Evolutionary conservation across 129 eudicot species (phyloP).

Genomic region (Daucus carota): DH1_v3.0 NC_030388.2:22819001-22819500

Average conservation of each 20-base stretch:
- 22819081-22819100: neutral
- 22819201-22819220: conserved; percentile 91
- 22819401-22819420: neutral
- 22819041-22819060: neutral
- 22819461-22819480: neutral
- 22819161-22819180: conserved; percentile 7
- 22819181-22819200: conserved; percentile 98
- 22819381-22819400: no score
- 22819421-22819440: neutral
- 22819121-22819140: neutral
- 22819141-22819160: neutral
- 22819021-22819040: neutral
- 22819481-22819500: neutral
- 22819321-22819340: neutral
- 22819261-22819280: conserved; percentile 31
- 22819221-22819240: conserved; percentile 91
- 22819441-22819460: neutral
- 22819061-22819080: neutral
- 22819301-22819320: neutral
- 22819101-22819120: neutral
- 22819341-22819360: neutral
- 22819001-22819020: neutral
- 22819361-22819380: neutral
- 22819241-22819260: conserved; percentile 97
- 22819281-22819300: neutral